A percentile compares a stretch with the other conserved stretches of the same genome.
Evolutionary conservation across 208 protist genomes (phyloP).

Genomic region (Leishmania mexicana): DNA sequence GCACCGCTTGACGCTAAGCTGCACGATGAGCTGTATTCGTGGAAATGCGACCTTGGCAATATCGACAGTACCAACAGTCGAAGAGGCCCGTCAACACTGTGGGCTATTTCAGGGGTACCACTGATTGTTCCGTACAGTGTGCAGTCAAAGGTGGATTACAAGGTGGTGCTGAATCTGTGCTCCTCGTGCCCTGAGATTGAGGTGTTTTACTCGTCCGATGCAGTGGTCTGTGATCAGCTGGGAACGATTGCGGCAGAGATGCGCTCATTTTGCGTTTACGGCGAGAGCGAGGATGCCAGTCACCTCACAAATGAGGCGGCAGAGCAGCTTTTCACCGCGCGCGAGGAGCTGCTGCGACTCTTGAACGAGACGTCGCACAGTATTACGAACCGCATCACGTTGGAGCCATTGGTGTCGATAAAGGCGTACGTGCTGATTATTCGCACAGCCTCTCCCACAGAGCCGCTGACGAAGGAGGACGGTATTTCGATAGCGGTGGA

Average conservation of each 20-base stretch:
- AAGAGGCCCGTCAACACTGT: slow-evolving; percentile 27
- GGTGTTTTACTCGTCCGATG: slow-evolving; percentile 51
- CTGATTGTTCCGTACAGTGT: slow-evolving; percentile 75
- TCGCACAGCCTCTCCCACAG: slow-evolving; percentile 40
- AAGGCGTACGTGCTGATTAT: slow-evolving; percentile 73
- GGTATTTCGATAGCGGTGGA: slow-evolving; percentile 71
- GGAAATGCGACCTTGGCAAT: slow-evolving; percentile 46
- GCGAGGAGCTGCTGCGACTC: slow-evolving; percentile 46
- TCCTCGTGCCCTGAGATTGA: slow-evolving; percentile 70
- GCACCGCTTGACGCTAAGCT: slow-evolving; percentile 76
- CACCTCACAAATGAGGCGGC: slow-evolving; percentile 29
- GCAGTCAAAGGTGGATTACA: slow-evolving; percentile 58
- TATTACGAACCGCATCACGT: slow-evolving; percentile 34
- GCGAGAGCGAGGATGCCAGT: slow-evolving; percentile 36
- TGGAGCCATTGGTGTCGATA: slow-evolving; percentile 45
- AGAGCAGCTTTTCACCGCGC: slow-evolving; percentile 24
- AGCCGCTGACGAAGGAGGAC: slow-evolving; percentile 84
- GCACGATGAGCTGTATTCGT: slow-evolving; percentile 86
- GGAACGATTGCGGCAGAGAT: slow-evolving; percentile 47
- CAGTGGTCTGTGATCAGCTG: slow-evolving; percentile 31
- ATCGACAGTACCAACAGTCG: slow-evolving; percentile 11
- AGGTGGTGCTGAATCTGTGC: slow-evolving; percentile 54
- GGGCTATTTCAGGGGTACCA: slow-evolving; percentile 74
- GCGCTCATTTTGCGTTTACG: slow-evolving; percentile 49
- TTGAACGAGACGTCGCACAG: slow-evolving; percentile 37